phyloP scores from a whole-genome alignment of 805 yeast species.

The Ogataea philodendri region DNA sequence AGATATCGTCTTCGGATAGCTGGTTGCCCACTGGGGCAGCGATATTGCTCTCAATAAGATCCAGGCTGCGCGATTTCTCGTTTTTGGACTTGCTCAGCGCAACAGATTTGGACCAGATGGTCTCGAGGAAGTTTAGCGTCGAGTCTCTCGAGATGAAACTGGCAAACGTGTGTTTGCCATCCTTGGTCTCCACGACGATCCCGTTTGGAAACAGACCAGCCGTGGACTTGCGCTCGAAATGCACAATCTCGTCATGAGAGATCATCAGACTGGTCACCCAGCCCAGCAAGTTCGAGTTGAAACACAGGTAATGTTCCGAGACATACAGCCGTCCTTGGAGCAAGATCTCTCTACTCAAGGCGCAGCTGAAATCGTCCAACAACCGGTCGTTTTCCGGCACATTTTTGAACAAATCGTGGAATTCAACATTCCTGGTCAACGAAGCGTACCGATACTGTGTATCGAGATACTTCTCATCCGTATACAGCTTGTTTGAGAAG shows the following conservation, averaged over 20 bases:
- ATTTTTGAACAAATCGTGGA: constrained; percentile 69
- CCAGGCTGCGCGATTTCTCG: constrained; percentile 28
- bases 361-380: constrained; percentile 87
- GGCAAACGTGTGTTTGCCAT: constrained; percentile 74
- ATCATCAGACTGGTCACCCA: constrained; percentile 85
- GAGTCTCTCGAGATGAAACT: constrained; percentile 81
- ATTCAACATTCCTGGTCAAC: constrained; percentile 64
- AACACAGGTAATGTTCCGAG: constrained; percentile 75
- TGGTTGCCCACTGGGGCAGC: constrained; percentile 16
- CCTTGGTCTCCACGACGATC: constrained; percentile 63
- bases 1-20: constrained; percentile 32
- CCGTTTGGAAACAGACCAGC: constrained; percentile 93
- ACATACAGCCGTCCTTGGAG: constrained; percentile 86
- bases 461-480: constrained; percentile 55
- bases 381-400: constrained; percentile 69
- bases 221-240: constrained; percentile 77
- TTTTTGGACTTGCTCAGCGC: constrained; percentile 29
- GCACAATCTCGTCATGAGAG: constrained; percentile 64
- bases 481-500: constrained; percentile 45
- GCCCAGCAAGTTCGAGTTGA: constrained; percentile 82
- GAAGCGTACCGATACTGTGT: constrained; percentile 66
- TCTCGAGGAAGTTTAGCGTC: constrained; percentile 65
- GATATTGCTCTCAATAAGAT: constrained; percentile 19
- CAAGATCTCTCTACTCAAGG: constrained; percentile 79
- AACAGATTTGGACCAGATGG: constrained; percentile 59